Conservation (phyloP, 441 rosid species). For the Arabidopsis hybrid region DNA sequence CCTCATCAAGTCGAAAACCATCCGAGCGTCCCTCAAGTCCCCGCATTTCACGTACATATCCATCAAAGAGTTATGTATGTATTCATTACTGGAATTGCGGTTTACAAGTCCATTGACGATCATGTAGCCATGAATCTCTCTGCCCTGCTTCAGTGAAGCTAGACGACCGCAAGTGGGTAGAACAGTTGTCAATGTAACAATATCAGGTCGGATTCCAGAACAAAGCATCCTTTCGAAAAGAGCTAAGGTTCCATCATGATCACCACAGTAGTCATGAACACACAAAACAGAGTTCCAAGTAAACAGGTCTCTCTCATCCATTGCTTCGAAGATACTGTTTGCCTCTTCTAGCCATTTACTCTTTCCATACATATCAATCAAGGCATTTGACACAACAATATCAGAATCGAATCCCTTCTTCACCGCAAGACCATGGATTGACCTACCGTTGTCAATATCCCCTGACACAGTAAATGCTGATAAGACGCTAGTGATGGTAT, state of each 20-base stretch:
- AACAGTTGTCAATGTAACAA: slow-evolving; percentile 59
- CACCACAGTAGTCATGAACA: slow-evolving; percentile 55
- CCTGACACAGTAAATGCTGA: slow-evolving; percentile 51
- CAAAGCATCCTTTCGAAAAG: slow-evolving; percentile 56
- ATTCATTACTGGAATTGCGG: slow-evolving; percentile 41
- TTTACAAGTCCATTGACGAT: slow-evolving; percentile 50
- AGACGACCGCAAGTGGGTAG: slow-evolving; percentile 64
- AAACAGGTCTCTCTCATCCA: slow-evolving; percentile 57
- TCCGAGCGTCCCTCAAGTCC: slow-evolving; percentile 58
- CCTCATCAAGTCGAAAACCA: slow-evolving; percentile 54
- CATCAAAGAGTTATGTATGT: slow-evolving; percentile 56
- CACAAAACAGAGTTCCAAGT: slow-evolving; percentile 67
- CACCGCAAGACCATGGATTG: slow-evolving; percentile 54
- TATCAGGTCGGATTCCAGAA: slow-evolving; percentile 54
- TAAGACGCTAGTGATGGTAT: slow-evolving; percentile 58
- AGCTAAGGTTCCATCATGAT: slow-evolving; percentile 57
- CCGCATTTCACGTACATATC: slow-evolving; percentile 75
- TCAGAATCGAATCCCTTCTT: slow-evolving; percentile 54
- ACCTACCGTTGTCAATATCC: slow-evolving; percentile 54
- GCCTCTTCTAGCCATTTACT: slow-evolving; percentile 52
- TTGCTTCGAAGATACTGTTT: slow-evolving; percentile 50
- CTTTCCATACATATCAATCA: slow-evolving; percentile 76
- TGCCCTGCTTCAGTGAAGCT: slow-evolving; percentile 63
- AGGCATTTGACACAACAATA: slow-evolving; percentile 53
- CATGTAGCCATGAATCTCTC: slow-evolving; percentile 58